Percentiles rank a stretch among this genome's conserved stretches.
These are phyloP conservation scores for Dothidotthia symphoricarpi DNA, from an alignment of 2,329 filamentous ascomycete species.

Conservation along the genomic window DNA sequence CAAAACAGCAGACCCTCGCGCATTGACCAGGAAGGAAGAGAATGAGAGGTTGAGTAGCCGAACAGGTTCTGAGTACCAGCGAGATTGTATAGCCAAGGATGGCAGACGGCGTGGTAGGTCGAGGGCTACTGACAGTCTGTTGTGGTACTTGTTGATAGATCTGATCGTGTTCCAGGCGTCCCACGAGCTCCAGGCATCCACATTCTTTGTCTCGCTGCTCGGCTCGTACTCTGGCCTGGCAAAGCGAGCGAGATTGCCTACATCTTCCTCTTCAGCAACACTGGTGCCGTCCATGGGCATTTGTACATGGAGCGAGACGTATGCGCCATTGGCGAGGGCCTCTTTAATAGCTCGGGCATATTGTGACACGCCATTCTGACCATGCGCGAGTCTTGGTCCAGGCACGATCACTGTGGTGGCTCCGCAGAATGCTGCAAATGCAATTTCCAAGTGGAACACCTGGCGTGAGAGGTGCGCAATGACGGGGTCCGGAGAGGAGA, in stretches of 20 bases:
- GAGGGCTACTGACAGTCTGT: slow-evolving; percentile 70
- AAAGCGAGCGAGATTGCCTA: slow-evolving; percentile 55
- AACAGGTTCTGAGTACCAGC: slow-evolving; percentile 64
- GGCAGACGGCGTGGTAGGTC: slow-evolving; percentile 60
- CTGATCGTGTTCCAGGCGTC: slow-evolving; percentile 91
- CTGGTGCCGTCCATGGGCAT: slow-evolving; percentile 79
- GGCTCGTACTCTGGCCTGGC: slow-evolving; percentile 39
- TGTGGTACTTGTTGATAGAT: slow-evolving; percentile 79
- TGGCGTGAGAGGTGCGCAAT: slow-evolving; percentile 86
- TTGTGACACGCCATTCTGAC: slow-evolving; percentile 60
- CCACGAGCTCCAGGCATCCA: slow-evolving; percentile 79
- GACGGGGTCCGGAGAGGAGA: slow-evolving; percentile 77
- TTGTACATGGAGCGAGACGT: slow-evolving; percentile 77
- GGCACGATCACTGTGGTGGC: slow-evolving; percentile 78
- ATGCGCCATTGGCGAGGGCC: slow-evolving; percentile 69
- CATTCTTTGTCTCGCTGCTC: slow-evolving; percentile 39
- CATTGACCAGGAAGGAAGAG: slow-evolving; percentile 57
- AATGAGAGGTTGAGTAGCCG: slow-evolving; percentile 55
- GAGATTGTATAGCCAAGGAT: slow-evolving; percentile 54
- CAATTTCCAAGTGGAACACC: slow-evolving; percentile 84
- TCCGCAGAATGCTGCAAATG: slow-evolving; percentile 94
- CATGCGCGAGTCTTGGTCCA: slow-evolving; percentile 67
- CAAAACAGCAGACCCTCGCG: slow-evolving; percentile 58
- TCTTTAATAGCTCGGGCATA: slow-evolving; percentile 85
- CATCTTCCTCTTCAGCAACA: slow-evolving; percentile 54